phyloP scores from a whole-genome alignment of 2,329 filamentous ascomycete genomes.

The Akanthomyces dipterigenus region DNA sequence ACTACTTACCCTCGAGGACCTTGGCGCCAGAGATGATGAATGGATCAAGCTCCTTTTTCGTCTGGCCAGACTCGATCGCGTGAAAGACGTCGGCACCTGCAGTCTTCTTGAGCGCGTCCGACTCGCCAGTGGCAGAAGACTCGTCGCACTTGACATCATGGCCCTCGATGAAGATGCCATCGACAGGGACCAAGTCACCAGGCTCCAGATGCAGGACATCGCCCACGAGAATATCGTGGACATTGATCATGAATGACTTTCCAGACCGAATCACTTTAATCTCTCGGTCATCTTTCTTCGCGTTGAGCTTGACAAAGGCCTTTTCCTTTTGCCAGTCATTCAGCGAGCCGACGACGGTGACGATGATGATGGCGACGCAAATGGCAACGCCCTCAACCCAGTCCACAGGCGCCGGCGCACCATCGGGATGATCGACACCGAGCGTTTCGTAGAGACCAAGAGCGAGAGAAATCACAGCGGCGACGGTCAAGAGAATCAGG shows the following conservation, averaged over 20 bases:
- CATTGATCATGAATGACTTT: slow-evolving; percentile 54
- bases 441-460: slow-evolving; percentile 64
- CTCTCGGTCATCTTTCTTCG: slow-evolving; percentile 55
- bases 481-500: slow-evolving; percentile 61
- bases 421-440: slow-evolving; percentile 23
- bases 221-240: slow-evolving; percentile 62
- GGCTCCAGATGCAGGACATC: slow-evolving; percentile 64
- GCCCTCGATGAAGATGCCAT: slow-evolving; percentile 59
- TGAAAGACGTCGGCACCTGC: slow-evolving; percentile 51
- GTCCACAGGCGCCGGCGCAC: slow-evolving; percentile 40
- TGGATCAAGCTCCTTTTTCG: slow-evolving; percentile 48
- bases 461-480: slow-evolving; percentile 61
- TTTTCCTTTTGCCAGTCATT: slow-evolving; percentile 65
- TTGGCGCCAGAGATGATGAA: slow-evolving; percentile 56
- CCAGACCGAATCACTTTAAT: slow-evolving; percentile 63
- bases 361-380: slow-evolving; percentile 57
- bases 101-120: slow-evolving; percentile 64
- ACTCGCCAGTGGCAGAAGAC: slow-evolving; percentile 67
- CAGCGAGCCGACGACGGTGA: slow-evolving; percentile 54
- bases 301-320: slow-evolving; percentile 57
- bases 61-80: slow-evolving; percentile 42
- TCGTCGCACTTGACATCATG: slow-evolving; percentile 58
- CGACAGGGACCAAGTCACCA: slow-evolving; percentile 63
- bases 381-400: slow-evolving; percentile 66
- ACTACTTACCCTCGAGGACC: slow-evolving; percentile 39